Percentiles rank a stretch among this genome's conserved stretches.
Conservation (phyloP, 257 asterid species). For the Ballota nigra region DNA sequence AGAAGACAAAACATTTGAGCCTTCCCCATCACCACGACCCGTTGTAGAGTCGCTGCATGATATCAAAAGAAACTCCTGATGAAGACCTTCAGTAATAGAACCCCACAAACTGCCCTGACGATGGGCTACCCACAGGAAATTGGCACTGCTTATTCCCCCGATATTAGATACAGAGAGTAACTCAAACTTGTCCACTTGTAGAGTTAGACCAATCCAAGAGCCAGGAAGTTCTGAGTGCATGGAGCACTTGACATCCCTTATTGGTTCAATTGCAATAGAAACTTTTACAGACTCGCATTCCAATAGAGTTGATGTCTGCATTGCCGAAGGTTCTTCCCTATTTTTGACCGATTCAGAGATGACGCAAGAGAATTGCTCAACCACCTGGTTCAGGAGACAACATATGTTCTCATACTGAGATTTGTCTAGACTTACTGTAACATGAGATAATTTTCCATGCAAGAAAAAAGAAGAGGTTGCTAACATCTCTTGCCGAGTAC, state of each 20-base stretch:
- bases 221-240: conserved; percentile 75
- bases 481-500: conserved; percentile 59
- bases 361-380: conserved; percentile 38
- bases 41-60: conserved; percentile 67
- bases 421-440: conserved; percentile 44
- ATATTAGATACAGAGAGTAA: conserved; percentile 70
- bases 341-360: conserved; percentile 40
- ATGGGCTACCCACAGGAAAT: conserved; percentile 69
- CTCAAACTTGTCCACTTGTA: conserved; percentile 64
- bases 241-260: conserved; percentile 43
- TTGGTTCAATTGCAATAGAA: conserved; percentile 44
- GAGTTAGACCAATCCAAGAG: conserved; percentile 74
- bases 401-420: conserved; percentile 51
- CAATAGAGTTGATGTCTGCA: conserved; percentile 68
- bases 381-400: conserved; percentile 52
- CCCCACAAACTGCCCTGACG: conserved; percentile 88
- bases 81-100: conserved; percentile 52
- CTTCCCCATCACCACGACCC: conserved; percentile 97
- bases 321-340: conserved; percentile 36
- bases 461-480: conserved; percentile 65
- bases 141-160: conserved; percentile 68
- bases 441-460: conserved; percentile 61
- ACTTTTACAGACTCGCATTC: conserved; percentile 65
- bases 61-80: conserved; percentile 70
- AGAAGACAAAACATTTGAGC: conserved; percentile 77